A percentile compares a stretch with the other conserved stretches of the same genome.
Conservation (phyloP, 2,329 filamentous ascomycete species). For the Dothideomycetidae sp. region DNA sequence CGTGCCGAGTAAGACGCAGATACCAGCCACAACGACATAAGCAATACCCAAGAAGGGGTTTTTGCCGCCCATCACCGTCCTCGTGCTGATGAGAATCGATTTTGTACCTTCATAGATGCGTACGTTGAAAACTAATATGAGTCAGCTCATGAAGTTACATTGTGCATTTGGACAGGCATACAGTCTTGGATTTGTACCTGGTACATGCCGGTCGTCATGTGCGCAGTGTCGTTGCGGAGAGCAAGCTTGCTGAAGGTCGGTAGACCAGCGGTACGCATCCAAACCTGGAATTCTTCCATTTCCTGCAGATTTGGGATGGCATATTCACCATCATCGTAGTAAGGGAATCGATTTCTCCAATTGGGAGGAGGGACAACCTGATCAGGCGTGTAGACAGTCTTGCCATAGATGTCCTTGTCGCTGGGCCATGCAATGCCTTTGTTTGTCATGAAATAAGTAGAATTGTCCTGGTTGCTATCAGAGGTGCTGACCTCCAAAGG, state of each 20-base stretch:
- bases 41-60: constrained; percentile 95
- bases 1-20: constrained; percentile 78
- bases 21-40: constrained; percentile 82
- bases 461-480: constrained; percentile 24
- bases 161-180: constrained; percentile 37
- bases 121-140: constrained; percentile 59
- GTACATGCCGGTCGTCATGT: constrained; percentile 60
- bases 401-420: constrained; percentile 65
- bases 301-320: constrained; percentile 58
- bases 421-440: constrained; percentile 74
- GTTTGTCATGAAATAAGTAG: constrained; percentile 61
- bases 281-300: constrained; percentile 84
- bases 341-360: constrained; percentile 58
- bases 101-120: constrained; percentile 72
- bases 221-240: constrained; percentile 58
- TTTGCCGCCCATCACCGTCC: constrained; percentile 84
- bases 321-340: constrained; percentile 50
- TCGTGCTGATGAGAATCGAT: constrained; percentile 74
- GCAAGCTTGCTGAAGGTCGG: constrained; percentile 92
- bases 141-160: constrained; percentile 6
- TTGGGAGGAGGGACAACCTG: constrained; percentile 74
- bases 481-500: constrained; percentile 47
- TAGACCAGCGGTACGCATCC: constrained; percentile 94
- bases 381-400: constrained; percentile 48
- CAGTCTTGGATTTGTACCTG: constrained; percentile 61